Evolutionary conservation across 371 early-diverging fungal species (phyloP), one percentile per base, ranked within the genome.

Genomic region (Actinomucor elegans): DNA sequence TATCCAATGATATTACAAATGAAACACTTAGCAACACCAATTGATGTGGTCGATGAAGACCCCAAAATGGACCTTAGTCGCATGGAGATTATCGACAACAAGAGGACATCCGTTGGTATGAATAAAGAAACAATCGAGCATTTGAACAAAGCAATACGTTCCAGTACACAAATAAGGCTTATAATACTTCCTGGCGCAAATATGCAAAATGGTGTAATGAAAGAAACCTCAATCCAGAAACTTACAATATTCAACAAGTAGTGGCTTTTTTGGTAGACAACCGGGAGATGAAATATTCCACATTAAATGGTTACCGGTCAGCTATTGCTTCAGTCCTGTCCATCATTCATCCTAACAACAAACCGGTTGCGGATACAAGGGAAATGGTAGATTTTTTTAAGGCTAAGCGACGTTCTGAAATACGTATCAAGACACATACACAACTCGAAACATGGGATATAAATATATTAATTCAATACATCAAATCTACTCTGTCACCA

Each of bases 41-140:
- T 15, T 15, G n/a, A 52, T 59, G 18, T 9, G 36, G 11, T 35
- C 40, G 34, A 40, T 33, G 26, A 38, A 53, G 15, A 37, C 27
- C 21, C 3, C n/a, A 14, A 45, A 40, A 7, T 46, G 53, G 47
- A 29, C n/a, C 1, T 43, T 61, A 32, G 17, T 51, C 53, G 68
- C 54, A 24, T 67, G 60, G 59, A 28, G 17, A 18, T 62, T 59
- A 53, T 62, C 60, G 21, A 20, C 42, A 42, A 34, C 21, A 33
- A 48, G 12, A 40, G 46, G 29, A 27, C 36, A 24, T 5, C 21
- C 26, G 27, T 32, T 20, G 59, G 51, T 15, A 21, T 59, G n/a
- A 40, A 29, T 14, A 49, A 59, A 27, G 15, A 38, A 15, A 23
- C 31, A 5, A 42, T 26, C 2, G 20, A 23, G 2, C 38, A 34